phyloP scores from a whole-genome alignment of 225 moss, liverwort and hornwort genomes.

The Polytrichum formosum region DNA sequence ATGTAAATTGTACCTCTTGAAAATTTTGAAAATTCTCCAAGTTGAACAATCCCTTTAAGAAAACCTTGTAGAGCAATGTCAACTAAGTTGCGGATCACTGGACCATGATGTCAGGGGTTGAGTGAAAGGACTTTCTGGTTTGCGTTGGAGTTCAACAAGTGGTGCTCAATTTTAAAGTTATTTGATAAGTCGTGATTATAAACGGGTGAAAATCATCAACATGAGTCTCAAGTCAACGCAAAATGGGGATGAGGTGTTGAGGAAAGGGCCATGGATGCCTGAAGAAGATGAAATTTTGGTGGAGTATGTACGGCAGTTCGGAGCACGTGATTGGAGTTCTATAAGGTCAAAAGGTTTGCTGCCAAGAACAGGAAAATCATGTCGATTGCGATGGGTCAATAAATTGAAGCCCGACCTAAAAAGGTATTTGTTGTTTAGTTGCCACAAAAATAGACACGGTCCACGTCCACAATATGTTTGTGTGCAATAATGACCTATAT shows the following conservation, averaged over 20 bases:
- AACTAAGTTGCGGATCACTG: no score
- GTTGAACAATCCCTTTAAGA: not conserved
- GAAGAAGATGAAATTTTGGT: conserved; percentile 93
- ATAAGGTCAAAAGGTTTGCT: conserved; percentile 94
- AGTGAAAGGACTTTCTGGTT: accelerated
- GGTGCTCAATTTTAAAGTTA: not conserved
- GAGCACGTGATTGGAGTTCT: conserved; percentile 95
- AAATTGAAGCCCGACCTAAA: conserved; percentile 99
- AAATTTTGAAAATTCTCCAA: not conserved
- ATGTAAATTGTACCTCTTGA: not conserved
- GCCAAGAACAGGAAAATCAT: conserved; percentile 97
- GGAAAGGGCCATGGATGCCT: conserved; percentile 97
- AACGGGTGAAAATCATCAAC: not conserved
- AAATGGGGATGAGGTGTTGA: conserved; percentile 80
- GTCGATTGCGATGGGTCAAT: conserved; percentile 97
- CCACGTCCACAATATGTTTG: no score
- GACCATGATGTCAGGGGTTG: no score
- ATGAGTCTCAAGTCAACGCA: conserved; percentile 76
- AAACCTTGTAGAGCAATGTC: no score
- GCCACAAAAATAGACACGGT: no score
- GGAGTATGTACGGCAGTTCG: conserved; percentile 91
- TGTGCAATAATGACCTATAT: no score
- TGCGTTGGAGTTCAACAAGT: not conserved
- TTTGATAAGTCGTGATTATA: not conserved
- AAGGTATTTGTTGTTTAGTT: conserved; percentile 31